Percentiles rank a stretch among this genome's conserved stretches.
Conservation (phyloP, 2,329 filamentous ascomycete genomes). For the Trichoderma sp. region DNA sequence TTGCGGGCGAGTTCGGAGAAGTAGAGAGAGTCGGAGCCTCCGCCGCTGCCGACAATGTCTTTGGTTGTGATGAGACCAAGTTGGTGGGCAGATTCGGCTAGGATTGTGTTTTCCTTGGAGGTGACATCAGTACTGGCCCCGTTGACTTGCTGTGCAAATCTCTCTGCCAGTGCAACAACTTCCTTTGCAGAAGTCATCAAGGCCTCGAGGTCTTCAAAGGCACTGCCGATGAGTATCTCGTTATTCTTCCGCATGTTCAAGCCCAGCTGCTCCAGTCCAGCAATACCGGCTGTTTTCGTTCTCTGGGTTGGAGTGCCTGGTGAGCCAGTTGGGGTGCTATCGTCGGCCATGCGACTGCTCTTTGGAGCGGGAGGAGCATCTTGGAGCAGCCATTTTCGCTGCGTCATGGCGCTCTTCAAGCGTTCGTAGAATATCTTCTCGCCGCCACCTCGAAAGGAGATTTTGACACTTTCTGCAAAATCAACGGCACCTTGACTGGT, state of each 20-base stretch:
- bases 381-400: slow-evolving; percentile 93
- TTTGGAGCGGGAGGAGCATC: slow-evolving; percentile 86
- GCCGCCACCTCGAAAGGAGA: slow-evolving; percentile 88
- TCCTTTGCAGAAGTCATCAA: slow-evolving; percentile 98
- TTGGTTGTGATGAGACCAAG: slow-evolving; percentile 91
- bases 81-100: slow-evolving; percentile 77
- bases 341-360: slow-evolving; percentile 48
- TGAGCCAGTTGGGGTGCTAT: slow-evolving; percentile 40
- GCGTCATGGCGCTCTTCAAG: slow-evolving; percentile 83
- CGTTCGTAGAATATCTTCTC: slow-evolving; percentile 90
- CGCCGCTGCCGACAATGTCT: slow-evolving; percentile 85
- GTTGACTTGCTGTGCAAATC: slow-evolving; percentile 72
- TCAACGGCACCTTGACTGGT: slow-evolving; percentile 50
- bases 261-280: slow-evolving; percentile 84
- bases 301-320: slow-evolving; percentile 38
- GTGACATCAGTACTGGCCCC: slow-evolving; percentile 62
- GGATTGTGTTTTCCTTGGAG: slow-evolving; percentile 71
- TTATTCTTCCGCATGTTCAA: slow-evolving; percentile 89
- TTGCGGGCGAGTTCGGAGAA: slow-evolving; percentile 84
- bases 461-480: slow-evolving; percentile 75
- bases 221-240: slow-evolving; percentile 86
- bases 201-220: slow-evolving; percentile 94
- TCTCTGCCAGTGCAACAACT: slow-evolving; percentile 89
- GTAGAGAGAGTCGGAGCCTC: slow-evolving; percentile 79
- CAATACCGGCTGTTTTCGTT: slow-evolving; percentile 79